Percentiles rank a stretch among this genome's conserved stretches.
Evolutionary conservation across 2,329 filamentous ascomycete genomes (phyloP).

Genomic region (Pyricularia pennisetigena): DNA sequence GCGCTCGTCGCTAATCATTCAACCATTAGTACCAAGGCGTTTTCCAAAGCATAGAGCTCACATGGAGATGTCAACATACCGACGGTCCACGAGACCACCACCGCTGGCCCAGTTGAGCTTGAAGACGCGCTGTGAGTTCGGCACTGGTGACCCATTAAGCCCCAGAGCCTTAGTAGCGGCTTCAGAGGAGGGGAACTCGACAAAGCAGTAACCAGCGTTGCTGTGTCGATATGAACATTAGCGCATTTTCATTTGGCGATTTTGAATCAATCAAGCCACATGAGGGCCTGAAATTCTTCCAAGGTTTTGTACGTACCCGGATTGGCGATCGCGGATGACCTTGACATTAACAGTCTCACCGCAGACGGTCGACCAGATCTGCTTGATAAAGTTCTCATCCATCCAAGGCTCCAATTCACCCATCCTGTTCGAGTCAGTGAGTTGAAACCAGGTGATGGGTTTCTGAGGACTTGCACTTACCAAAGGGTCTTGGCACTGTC

Average conservation of each 20-base stretch:
- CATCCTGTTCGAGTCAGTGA: conserved; percentile 59
- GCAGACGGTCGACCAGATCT: conserved; percentile 78
- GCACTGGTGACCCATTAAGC: conserved; percentile 81
- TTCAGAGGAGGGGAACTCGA: conserved; percentile 77
- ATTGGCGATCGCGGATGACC: conserved; percentile 99
- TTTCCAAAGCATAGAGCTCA: background rate
- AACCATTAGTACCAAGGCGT: background rate
- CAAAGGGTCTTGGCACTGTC: conserved; percentile 50
- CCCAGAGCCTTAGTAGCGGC: conserved; percentile 85
- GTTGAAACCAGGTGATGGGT: background rate
- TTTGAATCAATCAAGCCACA: background rate
- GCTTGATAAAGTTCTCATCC: conserved; percentile 97
- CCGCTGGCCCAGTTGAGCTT: conserved; percentile 99
- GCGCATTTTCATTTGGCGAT: background rate
- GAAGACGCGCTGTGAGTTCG: conserved; percentile 90
- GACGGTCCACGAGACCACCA: conserved; percentile 87
- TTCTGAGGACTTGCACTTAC: conserved; percentile 22
- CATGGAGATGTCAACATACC: conserved; percentile 40
- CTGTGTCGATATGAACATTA: conserved; percentile 30
- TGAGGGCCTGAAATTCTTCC: background rate
- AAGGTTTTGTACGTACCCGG: conserved; percentile 56
- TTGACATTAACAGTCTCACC: conserved; percentile 96
- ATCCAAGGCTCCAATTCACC: conserved; percentile 98
- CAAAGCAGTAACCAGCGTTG: conserved; percentile 97
- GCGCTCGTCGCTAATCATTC: conserved; percentile 66